phyloP scores from a whole-genome alignment of 2,329 filamentous ascomycete genomes.

The Teratosphaeria nubilosa region DNA sequence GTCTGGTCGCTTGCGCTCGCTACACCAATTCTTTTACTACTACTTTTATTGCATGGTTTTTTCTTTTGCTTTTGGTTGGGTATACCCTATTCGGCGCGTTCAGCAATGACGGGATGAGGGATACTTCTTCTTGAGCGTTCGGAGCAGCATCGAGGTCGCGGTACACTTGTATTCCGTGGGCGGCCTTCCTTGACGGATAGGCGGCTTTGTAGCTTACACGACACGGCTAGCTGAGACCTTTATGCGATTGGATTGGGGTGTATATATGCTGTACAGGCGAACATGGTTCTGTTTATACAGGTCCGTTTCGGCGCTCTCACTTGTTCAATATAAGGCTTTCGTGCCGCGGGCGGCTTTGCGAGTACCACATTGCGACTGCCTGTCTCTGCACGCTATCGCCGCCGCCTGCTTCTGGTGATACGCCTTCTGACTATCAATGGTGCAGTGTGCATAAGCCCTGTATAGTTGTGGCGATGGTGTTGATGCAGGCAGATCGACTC shows the following conservation, averaged over 20 bases:
- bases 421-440: neutral
- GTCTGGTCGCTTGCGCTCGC: constrained; percentile 8
- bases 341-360: too few relatives aligned
- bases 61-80: neutral
- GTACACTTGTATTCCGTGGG: neutral
- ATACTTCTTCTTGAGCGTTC: neutral
- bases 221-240: neutral
- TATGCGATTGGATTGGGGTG: neutral
- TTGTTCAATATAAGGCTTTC: too few relatives aligned
- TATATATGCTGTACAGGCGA: neutral
- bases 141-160: neutral
- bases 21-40: neutral
- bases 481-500: too few relatives aligned
- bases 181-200: neutral
- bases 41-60: neutral
- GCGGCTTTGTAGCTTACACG: neutral
- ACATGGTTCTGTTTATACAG: neutral
- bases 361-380: too few relatives aligned
- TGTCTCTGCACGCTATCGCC: neutral
- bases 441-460: neutral
- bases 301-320: too few relatives aligned
- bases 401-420: neutral
- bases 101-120: neutral
- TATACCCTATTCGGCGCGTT: neutral
- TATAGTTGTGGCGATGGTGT: too few relatives aligned